Evolutionary conservation across 495 filamentous ascomycete genomes (phyloP), one percentile per base, ranked within the genome.

Genomic region (Trichoderma gamsii): DNA sequence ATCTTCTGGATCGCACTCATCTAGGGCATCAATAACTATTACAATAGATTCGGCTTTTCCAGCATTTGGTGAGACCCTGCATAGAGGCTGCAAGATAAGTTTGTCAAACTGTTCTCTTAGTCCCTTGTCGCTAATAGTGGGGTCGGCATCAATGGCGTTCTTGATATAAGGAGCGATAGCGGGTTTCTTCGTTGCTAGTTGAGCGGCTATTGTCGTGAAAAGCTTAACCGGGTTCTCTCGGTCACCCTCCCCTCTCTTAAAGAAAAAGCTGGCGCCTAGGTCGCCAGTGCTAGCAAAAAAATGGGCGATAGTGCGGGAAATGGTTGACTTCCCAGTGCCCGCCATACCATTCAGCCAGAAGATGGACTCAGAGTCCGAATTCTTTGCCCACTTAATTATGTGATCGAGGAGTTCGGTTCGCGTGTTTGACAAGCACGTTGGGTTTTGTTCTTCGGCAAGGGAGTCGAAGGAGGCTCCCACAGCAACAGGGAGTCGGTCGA

Each of bases 1-100:
- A 21, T 77, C 46, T 16, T 83, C 77, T 8, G 70, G 27, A 1
- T 80, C 79, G 68, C 81, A 86, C 69, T 86, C 82, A 65, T 85
- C 84, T 21, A 87, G 75, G 66, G 84, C 84, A 69, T 87, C 83
- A 38, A 87, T 73, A 18, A 85, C 76, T 16, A 85, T 73, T 18
- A 80, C 67, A 13, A 76, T 21, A 15, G 64, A 35, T 15, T 44
- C 38, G 8, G 12, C 41, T 25, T 29, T 66, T 35, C 65, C 29
- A 4, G 29, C 9, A 44, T 25, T 23, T 5, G 43, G n/a, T 51
- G 46, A 65, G 43, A 68, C 52, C 13, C 29, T 43, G 69, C 72
- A 65, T 8, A 85, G 70, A 13, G 81, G 81, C 38, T 78, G 35
- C 65, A 83, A 68, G 70, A 86, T 71, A 16, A 87, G 78, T 72